A percentile compares a stretch with the other conserved stretches of the same genome.
These are phyloP conservation scores for Agrocybe chaxingu DNA, from an alignment of 768 basidiomycete genomes.

Conservation along the genomic window DNA sequence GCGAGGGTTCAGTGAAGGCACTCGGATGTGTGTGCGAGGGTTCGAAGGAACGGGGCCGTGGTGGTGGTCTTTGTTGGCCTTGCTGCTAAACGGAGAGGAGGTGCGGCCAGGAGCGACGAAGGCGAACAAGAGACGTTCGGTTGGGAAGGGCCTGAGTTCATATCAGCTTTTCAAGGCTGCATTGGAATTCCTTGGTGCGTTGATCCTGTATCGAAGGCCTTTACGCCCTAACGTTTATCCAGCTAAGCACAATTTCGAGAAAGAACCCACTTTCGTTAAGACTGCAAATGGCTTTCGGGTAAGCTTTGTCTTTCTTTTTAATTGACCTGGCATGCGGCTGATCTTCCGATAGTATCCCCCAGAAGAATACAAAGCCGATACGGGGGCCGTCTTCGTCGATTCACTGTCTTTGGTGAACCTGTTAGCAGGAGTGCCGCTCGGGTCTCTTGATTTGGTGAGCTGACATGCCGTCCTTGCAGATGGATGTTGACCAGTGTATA, in stretches of 20 bases:
- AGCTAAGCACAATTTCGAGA: conserved; percentile 73
- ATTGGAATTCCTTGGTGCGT: conserved; percentile 78
- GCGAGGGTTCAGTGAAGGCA: conserved; percentile 69
- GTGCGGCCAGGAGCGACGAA: conserved; percentile 23
- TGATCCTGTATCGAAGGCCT: neutral
- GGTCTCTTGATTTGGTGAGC: conserved; percentile 75
- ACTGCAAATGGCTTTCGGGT: conserved; percentile 53
- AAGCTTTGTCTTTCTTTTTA: conserved; percentile 12
- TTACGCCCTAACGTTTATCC: neutral
- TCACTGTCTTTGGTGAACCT: conserved; percentile 75
- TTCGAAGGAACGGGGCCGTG: conserved; percentile 66
- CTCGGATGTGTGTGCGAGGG: conserved; percentile 56
- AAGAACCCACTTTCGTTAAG: conserved; percentile 58
- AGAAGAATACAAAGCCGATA: conserved; percentile 49
- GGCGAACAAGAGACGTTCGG: conserved; percentile 43
- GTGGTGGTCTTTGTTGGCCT: conserved; percentile 65
- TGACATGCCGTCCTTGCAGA: neutral
- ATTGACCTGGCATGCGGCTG: neutral
- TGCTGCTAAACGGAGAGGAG: conserved; percentile 70
- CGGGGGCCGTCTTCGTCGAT: conserved; percentile 72
- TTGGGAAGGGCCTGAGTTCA: conserved; percentile 82
- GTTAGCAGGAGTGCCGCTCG: conserved; percentile 67
- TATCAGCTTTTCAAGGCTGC: conserved; percentile 89
- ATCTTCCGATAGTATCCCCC: conserved; percentile 44
- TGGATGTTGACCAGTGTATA: conserved; percentile 23